A percentile compares a stretch with the other conserved stretches of the same genome.
phyloP scores from a whole-genome alignment of 306 rosid species.

The Sophora flavescens region DNA sequence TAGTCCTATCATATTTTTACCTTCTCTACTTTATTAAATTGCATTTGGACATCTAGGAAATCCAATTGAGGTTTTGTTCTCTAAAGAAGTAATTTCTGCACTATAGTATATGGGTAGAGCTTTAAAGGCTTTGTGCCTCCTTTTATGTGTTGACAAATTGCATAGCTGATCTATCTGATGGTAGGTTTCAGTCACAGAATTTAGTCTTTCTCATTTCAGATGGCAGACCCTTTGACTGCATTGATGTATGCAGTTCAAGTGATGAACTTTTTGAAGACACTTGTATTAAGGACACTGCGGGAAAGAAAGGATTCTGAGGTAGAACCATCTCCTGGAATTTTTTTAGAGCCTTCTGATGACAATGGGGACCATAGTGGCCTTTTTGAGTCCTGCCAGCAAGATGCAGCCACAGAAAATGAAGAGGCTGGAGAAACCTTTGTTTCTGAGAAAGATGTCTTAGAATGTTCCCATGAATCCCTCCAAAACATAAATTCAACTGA shows the following conservation, averaged over 20 bases:
- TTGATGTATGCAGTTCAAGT: slow-evolving; percentile 86
- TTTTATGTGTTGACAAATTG: not conserved
- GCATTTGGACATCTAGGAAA: not conserved
- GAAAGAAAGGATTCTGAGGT: slow-evolving; percentile 56
- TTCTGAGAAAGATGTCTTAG: slow-evolving; percentile 38
- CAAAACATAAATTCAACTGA: slow-evolving; percentile 26
- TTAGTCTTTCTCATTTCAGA: slow-evolving; percentile 54
- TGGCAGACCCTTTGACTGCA: slow-evolving; percentile 80
- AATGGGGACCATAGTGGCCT: slow-evolving; percentile 55
- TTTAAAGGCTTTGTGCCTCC: not conserved
- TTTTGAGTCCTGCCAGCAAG: slow-evolving; percentile 43
- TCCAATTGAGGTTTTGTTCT: not conserved
- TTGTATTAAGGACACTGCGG: slow-evolving; percentile 57
- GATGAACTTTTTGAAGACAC: slow-evolving; percentile 76
- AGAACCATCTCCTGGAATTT: slow-evolving; percentile 42
- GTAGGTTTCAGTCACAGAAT: not conserved
- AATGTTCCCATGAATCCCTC: slow-evolving; percentile 23
- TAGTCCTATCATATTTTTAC: not conserved
- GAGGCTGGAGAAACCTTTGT: slow-evolving; percentile 44
- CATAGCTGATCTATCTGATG: not conserved
- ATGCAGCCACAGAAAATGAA: slow-evolving; percentile 40
- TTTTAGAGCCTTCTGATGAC: slow-evolving; percentile 57
- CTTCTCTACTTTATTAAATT: not conserved
- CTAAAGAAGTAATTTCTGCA: not conserved
- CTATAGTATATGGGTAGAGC: not conserved